Evolutionary conservation across 352 stramenopile genomes (phyloP).

Genomic region (Phytopythium kandeliae): DNA sequence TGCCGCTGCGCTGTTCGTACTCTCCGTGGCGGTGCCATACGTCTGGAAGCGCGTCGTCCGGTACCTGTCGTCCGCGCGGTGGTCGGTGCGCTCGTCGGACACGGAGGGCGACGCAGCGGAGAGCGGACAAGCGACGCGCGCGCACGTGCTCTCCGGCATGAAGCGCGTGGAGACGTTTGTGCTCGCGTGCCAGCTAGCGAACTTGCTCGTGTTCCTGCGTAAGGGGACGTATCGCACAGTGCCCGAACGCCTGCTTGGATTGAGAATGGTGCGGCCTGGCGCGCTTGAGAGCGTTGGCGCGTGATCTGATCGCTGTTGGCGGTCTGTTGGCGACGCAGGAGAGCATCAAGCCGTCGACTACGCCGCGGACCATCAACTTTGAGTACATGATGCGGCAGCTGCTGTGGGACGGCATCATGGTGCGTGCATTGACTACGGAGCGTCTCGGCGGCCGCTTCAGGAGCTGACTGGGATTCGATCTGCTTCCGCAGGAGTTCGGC

Average conservation of each 20-base stretch:
- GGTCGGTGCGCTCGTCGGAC: constrained; percentile 15
- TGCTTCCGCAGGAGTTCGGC: constrained; percentile 55
- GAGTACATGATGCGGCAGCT: constrained; percentile 86
- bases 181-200: constrained; percentile 59
- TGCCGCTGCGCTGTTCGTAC: constrained; percentile 50
- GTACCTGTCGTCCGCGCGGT: constrained; percentile 50
- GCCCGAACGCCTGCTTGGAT: constrained; percentile 54
- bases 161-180: constrained; percentile 72
- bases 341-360: constrained; percentile 43
- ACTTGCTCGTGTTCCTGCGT: constrained; percentile 67
- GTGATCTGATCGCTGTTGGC: not conserved
- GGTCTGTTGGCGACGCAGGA: constrained; percentile 21
- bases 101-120: constrained; percentile 3
- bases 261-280: constrained; percentile 53
- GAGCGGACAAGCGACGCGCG: constrained; percentile 8
- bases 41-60: constrained; percentile 69
- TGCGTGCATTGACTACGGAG: constrained; percentile 13
- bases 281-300: not conserved
- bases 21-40: constrained; percentile 70
- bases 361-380: constrained; percentile 73
- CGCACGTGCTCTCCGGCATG: constrained; percentile 40
- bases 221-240: constrained; percentile 72
- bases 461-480: too few relatives aligned
- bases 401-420: constrained; percentile 80
- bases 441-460: too few relatives aligned